Percentiles rank a stretch among this genome's conserved stretches.
Conservation (phyloP, 495 filamentous ascomycete genomes). For the Niebla homalea region DNA sequence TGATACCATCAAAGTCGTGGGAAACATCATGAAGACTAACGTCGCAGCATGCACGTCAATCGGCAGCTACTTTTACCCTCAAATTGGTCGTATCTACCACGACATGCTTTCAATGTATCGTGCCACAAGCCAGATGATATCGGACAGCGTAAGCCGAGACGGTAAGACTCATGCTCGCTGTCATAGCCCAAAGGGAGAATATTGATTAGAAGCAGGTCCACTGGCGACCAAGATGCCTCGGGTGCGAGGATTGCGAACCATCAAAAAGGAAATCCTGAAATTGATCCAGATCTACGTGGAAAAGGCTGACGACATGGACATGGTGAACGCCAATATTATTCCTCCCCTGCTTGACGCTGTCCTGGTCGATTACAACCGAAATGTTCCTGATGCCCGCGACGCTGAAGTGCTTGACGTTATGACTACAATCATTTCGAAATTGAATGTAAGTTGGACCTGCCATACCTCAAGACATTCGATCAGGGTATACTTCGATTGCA, state of each 20-base stretch:
- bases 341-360: conserved; percentile 95
- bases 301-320: conserved; percentile 90
- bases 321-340: conserved; percentile 83
- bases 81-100: conserved; percentile 93
- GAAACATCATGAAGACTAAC: conserved; percentile 99
- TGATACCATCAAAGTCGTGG: conserved; percentile 93
- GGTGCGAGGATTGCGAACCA: conserved; percentile 86
- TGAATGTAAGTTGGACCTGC: conserved; percentile 63
- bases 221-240: conserved; percentile 97
- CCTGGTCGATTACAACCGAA: conserved; percentile 88
- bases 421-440: conserved; percentile 91
- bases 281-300: conserved; percentile 96
- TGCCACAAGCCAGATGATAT: conserved; percentile 89
- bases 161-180: conserved; percentile 38
- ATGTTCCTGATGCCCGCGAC: conserved; percentile 91
- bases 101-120: conserved; percentile 99
- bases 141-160: conserved; percentile 72
- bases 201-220: conserved; percentile 41
- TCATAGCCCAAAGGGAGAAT: conserved; percentile 2
- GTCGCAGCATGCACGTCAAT: conserved; percentile 93
- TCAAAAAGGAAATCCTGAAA: conserved; percentile 99
- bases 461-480: conserved; percentile 29
- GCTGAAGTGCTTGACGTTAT: conserved; percentile 95
- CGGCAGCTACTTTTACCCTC: conserved; percentile 95
- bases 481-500: conserved; percentile 14